Conservation (phyloP, 345 rosid species). For the Populus ilicifolia region DNA sequence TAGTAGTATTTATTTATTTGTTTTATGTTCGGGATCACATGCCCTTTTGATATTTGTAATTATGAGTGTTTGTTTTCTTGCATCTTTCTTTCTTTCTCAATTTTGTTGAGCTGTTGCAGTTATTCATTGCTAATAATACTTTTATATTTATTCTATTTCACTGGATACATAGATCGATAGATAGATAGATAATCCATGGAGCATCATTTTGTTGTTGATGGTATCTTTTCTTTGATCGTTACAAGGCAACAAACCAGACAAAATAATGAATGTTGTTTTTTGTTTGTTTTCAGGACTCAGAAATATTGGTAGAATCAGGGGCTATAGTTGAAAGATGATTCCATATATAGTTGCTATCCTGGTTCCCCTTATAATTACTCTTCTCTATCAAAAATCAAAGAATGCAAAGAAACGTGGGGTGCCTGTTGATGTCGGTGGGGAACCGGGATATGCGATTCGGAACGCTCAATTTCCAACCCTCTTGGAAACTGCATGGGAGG, state of each 20-base stretch:
- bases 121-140: not conserved
- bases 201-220: not conserved
- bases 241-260: not conserved
- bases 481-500: constrained; percentile 67
- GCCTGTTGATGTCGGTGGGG: constrained; percentile 75
- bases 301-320: not conserved
- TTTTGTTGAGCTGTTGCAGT: not conserved
- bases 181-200: not conserved
- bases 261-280: not conserved
- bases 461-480: constrained; percentile 52
- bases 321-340: constrained; percentile 43
- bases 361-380: constrained; percentile 66
- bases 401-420: constrained; percentile 69
- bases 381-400: constrained; percentile 55
- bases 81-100: not conserved
- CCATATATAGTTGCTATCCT: constrained; percentile 66
- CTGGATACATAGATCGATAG: not conserved
- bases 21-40: not conserved
- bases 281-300: constrained; percentile 19
- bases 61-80: not conserved
- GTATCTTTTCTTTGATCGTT: not conserved
- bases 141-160: not conserved
- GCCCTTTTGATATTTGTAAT: not conserved
- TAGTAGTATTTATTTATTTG: not conserved
- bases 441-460: constrained; percentile 66